Evolutionary conservation across 2,329 filamentous ascomycete genomes (phyloP).

Genomic region (Colletotrichum tofieldiae): DNA sequence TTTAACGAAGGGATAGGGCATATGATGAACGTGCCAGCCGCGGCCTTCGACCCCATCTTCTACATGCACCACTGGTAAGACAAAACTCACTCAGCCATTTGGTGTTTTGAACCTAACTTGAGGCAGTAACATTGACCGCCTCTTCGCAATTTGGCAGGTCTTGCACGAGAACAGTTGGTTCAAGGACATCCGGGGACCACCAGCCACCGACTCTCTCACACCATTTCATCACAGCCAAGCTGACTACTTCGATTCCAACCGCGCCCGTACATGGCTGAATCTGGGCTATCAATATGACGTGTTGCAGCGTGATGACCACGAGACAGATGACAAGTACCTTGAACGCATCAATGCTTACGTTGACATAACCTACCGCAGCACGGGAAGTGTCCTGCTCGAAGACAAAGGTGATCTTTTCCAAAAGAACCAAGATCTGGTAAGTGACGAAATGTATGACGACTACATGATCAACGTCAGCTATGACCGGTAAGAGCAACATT

Average conservation of each 20-base stretch:
- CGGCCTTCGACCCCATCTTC: slow-evolving; percentile 76
- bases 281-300: slow-evolving; percentile 1
- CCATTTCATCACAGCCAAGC: background rate
- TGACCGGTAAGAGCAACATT: background rate
- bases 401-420: background rate
- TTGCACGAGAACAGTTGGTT: background rate
- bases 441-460: background rate
- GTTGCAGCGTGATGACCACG: background rate
- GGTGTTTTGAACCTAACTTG: background rate
- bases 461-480: background rate
- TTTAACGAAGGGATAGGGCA: slow-evolving; percentile 60
- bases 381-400: background rate
- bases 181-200: background rate
- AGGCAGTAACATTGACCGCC: background rate
- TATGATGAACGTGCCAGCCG: slow-evolving; percentile 69
- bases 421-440: background rate
- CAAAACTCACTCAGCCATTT: background rate
- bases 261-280: background rate
- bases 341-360: background rate
- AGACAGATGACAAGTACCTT: background rate
- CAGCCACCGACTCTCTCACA: background rate
- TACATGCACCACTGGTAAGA: slow-evolving; percentile 72
- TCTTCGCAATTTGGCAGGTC: background rate
- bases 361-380: background rate
- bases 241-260: background rate